Evolutionary conservation across 192 early-diverging fungal species (phyloP), one percentile per base, ranked within the genome.

Genomic region (Linderina pennispora): DNA sequence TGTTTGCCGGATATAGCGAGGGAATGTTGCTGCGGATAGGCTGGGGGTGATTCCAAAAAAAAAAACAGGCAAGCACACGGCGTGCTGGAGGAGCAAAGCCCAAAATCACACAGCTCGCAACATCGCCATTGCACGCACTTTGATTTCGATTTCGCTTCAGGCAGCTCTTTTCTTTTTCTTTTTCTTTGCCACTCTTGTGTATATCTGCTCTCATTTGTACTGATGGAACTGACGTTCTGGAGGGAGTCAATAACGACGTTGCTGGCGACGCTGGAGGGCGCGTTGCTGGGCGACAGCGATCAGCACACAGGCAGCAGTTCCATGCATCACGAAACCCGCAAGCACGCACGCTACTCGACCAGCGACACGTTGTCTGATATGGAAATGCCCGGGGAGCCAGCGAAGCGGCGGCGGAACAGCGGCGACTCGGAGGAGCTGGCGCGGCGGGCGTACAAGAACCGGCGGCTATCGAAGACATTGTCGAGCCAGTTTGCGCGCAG

Each of bases 401-500:
- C 51, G 9, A 72, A 72, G 45, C 55, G 68, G 19, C 44, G 68
- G 34, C 68, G 68, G 20, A 61, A 72, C 19, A 72, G 68, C 48
- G 22, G 47, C 13, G 37, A 53, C 16, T 43, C 36, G 18, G 31
- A 38, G 19, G 61, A 52, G 10, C 9, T 35, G 43, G 5, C 57
- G 35, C 55, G 53, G 41, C 56, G 51, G 8, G 46, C 52, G 4
- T 25, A 56, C 21, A 72, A 72, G 24, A 46, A 50, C 39, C 68
- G 68, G 40, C 52, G 58, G 23, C 33, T 72, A 40, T 46, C 68
- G 8, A 40, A 55, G 14, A 57, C 57, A 6, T 46, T 72, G 24
- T 64, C 68, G 1, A 63, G 57, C 48, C 68, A 64, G 36, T 72
- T 72, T 60, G 68, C 68, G 2, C 61, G 68, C 23, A 72, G 68